phyloP scores from a whole-genome alignment of 306 rosid genomes.

The Pachyrhizus erosus region DNA sequence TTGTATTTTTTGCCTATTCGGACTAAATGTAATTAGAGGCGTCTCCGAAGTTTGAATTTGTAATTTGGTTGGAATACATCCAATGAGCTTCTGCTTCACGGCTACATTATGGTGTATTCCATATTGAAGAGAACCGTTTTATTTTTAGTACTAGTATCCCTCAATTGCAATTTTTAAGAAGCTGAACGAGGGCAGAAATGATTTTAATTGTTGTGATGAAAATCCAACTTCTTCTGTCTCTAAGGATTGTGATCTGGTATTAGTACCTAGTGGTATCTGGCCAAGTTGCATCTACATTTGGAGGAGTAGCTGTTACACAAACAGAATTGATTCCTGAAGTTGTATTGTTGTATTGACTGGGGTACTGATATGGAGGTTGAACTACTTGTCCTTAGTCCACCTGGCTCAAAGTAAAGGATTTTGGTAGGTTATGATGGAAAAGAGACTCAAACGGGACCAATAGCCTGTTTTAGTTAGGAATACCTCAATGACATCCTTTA shows the following conservation, averaged over 20 bases:
- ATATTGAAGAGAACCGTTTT: constrained; percentile 16
- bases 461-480: neutral
- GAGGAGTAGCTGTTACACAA: neutral
- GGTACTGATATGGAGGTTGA: neutral
- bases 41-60: neutral
- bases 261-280: neutral
- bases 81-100: neutral
- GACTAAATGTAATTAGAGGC: neutral
- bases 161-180: neutral
- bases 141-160: neutral
- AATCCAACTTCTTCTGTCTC: neutral
- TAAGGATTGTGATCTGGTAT: neutral
- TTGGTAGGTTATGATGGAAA: neutral
- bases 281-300: neutral
- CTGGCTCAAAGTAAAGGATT: neutral
- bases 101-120: neutral
- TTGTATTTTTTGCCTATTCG: neutral
- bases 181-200: neutral
- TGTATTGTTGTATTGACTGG: neutral
- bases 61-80: neutral
- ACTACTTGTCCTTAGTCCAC: neutral
- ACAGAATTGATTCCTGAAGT: neutral
- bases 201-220: neutral
- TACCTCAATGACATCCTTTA: neutral
- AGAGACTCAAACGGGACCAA: neutral